Evolutionary conservation across 1,139 yeast genomes (phyloP).

Genomic region (Wickerhamomyces sp.): DNA sequence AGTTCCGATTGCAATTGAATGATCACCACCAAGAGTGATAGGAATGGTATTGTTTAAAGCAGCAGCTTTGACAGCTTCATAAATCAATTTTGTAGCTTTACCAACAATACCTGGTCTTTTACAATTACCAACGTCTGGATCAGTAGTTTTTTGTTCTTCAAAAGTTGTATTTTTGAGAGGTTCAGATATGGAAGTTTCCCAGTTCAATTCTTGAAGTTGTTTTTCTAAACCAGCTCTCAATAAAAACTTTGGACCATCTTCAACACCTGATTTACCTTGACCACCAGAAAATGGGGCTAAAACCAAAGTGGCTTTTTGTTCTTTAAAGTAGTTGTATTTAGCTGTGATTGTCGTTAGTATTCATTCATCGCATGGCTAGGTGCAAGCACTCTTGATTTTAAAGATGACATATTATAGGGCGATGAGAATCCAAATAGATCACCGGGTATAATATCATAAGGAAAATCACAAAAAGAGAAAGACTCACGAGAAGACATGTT

Average conservation of each 20-base stretch:
- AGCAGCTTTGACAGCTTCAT: conserved; percentile 49
- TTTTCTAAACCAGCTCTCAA: conserved; percentile 64
- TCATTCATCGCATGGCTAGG: no score
- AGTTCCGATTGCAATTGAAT: conserved; percentile 93
- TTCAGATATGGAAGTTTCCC: conserved; percentile 54
- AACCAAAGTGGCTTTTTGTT: conserved; percentile 56
- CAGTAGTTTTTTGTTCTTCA: conserved; percentile 34
- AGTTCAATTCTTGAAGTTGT: conserved; percentile 64
- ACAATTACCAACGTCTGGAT: conserved; percentile 49
- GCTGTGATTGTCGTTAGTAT: conserved; percentile 7
- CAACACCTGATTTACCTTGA: conserved; percentile 91
- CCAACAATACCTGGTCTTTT: conserved; percentile 79
- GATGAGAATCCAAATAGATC: conserved; percentile 1
- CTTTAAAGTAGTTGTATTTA: conserved; percentile 47
- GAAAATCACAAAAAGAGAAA: not conserved
- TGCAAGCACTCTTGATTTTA: no score
- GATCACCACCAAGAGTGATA: conserved; percentile 93
- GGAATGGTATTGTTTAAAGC: conserved; percentile 58
- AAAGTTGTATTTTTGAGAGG: conserved; percentile 52
- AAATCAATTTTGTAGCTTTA: conserved; percentile 61
- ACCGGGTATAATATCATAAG: not conserved
- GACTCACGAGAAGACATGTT: not conserved
- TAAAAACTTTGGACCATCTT: conserved; percentile 83
- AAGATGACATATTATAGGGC: no score
- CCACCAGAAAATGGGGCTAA: conserved; percentile 95